A percentile compares a stretch with the other conserved stretches of the same genome.
These are phyloP conservation scores for Saturnispora besseyi DNA, from an alignment of 805 yeast genomes.

Conservation along the genomic window DNA sequence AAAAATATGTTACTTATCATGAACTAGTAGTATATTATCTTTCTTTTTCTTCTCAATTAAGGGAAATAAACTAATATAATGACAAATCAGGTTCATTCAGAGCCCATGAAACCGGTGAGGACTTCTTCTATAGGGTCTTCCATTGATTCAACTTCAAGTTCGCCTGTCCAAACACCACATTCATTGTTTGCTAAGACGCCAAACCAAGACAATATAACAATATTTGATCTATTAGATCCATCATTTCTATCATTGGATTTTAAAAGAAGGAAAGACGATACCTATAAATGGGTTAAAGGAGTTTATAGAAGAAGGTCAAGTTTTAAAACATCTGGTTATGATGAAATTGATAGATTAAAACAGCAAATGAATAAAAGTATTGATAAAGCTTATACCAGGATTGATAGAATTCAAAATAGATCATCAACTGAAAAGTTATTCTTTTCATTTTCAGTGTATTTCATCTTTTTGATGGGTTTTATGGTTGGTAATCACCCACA, in stretches of 20 bases:
- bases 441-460: conserved; percentile 62
- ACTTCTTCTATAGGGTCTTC: neutral
- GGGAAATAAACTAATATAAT: neutral
- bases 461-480: conserved; percentile 63
- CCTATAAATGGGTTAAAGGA: conserved; percentile 24
- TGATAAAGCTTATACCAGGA: conserved; percentile 31
- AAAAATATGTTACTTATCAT: too few species aligned
- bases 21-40: too few species aligned
- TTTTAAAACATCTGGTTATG: conserved; percentile 10
- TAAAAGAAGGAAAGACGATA: conserved; percentile 18
- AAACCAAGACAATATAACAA: conserved; percentile 21
- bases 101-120: neutral
- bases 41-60: neutral
- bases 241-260: conserved; percentile 17
- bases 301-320: conserved; percentile 12
- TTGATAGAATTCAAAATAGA: conserved; percentile 31
- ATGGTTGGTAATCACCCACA: conserved; percentile 71
- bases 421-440: conserved; percentile 67
- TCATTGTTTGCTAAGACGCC: conserved; percentile 10
- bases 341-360: conserved; percentile 22
- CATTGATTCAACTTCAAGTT: neutral
- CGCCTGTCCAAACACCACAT: conserved; percentile 3
- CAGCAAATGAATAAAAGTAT: conserved; percentile 21
- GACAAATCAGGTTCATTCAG: neutral
- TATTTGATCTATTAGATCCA: conserved; percentile 28